phyloP scores from a whole-genome alignment of 306 rosid species.

The Trichosanthes truncata region DNA sequence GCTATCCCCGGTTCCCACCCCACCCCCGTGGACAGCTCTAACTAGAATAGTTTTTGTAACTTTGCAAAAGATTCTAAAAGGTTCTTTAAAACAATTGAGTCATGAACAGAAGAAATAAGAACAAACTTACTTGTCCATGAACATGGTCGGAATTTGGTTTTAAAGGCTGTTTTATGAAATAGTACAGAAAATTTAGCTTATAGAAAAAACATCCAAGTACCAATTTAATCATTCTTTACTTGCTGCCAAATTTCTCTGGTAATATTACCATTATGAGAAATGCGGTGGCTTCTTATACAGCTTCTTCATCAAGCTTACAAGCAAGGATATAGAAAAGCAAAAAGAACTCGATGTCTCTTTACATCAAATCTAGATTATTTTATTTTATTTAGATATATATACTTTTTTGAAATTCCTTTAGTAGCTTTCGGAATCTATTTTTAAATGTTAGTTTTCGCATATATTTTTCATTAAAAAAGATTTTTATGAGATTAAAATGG shows the following conservation, averaged over 20 bases:
- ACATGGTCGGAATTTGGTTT: background rate
- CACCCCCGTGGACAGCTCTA: no score
- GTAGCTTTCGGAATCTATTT: constrained; percentile 1
- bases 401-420: background rate
- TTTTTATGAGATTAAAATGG: background rate
- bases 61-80: background rate
- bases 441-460: background rate
- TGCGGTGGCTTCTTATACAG: background rate
- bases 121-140: background rate
- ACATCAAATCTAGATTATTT: background rate
- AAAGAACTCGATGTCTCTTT: constrained; percentile 5
- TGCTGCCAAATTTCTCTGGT: background rate
- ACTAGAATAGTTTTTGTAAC: background rate
- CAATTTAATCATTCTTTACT: background rate
- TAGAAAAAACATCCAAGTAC: background rate
- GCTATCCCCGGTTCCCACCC: no score
- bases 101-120: background rate
- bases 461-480: background rate
- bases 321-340: background rate
- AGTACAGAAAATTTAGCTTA: background rate
- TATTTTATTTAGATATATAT: background rate
- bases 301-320: constrained; percentile 2
- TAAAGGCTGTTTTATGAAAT: background rate
- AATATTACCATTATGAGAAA: background rate
- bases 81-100: background rate